Percentiles rank a stretch among this genome's conserved stretches.
phyloP scores from a whole-genome alignment of 352 stramenopile species.

The Pythium rhizo-oryzae region DNA sequence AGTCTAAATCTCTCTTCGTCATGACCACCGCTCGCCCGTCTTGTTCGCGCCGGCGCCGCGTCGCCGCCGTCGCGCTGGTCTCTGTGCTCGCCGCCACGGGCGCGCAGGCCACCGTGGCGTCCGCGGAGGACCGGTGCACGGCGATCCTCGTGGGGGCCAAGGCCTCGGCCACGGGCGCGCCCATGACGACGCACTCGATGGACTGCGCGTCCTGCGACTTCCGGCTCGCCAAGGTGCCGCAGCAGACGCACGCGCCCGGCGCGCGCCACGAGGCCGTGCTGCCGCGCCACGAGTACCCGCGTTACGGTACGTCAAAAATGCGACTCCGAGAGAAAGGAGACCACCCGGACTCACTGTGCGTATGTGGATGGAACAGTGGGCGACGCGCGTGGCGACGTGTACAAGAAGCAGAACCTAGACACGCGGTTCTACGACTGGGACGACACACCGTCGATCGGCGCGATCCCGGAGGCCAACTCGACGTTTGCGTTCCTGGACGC shows the following conservation, averaged over 20 bases:
- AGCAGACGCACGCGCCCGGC: conserved; percentile 45
- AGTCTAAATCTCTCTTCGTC: background rate
- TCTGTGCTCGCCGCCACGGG: background rate
- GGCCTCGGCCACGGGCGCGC: conserved; percentile 61
- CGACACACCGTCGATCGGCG: conserved; percentile 55
- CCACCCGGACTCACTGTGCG: background rate
- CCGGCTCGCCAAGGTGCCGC: conserved; percentile 77
- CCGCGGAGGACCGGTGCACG: conserved; percentile 63
- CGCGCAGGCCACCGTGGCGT: conserved; percentile 19
- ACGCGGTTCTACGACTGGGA: conserved; percentile 73
- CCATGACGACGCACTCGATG: conserved; percentile 86
- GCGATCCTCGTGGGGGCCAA: conserved; percentile 81
- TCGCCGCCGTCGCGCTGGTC: background rate
- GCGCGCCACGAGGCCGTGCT: conserved; percentile 62
- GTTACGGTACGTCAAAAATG: conserved; percentile 56
- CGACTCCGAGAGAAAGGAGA: background rate
- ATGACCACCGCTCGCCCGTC: background rate
- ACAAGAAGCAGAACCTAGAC: conserved; percentile 67
- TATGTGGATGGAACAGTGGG: conserved; percentile 44
- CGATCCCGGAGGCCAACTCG: conserved; percentile 60
- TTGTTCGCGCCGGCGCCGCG: background rate
- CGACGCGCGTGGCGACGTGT: conserved; percentile 55
- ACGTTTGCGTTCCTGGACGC: conserved; percentile 85
- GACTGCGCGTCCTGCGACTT: conserved; percentile 87
- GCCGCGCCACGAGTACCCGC: conserved; percentile 63